A percentile compares a stretch with the other conserved stretches of the same genome.
phyloP scores from a whole-genome alignment of 495 filamentous ascomycete genomes.

The Tirmania nivea region DNA sequence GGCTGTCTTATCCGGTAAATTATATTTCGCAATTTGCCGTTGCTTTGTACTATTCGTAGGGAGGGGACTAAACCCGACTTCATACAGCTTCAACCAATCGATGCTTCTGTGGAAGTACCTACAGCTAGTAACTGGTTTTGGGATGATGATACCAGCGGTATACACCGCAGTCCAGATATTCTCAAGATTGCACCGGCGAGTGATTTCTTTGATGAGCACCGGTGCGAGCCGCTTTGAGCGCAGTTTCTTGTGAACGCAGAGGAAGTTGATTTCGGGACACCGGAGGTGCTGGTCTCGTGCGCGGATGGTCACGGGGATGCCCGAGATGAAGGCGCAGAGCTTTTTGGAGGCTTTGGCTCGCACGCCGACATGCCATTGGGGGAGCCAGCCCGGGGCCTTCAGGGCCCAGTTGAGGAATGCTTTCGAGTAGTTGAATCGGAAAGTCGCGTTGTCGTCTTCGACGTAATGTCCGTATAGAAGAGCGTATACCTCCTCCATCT shows the following conservation, averaged over 20 bases:
- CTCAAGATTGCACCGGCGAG: conserved; percentile 60
- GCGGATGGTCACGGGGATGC: conserved; percentile 60
- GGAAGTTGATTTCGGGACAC: conserved; percentile 87
- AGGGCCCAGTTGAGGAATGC: conserved; percentile 85
- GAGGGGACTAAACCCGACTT: conserved; percentile 72
- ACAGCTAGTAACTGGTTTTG: conserved; percentile 74
- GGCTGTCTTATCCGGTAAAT: conserved; percentile 45
- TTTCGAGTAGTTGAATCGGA: conserved; percentile 81
- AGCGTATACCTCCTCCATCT: conserved; percentile 68
- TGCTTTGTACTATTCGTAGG: conserved; percentile 59
- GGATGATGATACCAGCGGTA: conserved; percentile 74
- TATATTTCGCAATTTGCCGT: conserved; percentile 59
- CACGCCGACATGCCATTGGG: conserved; percentile 90
- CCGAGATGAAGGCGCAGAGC: conserved; percentile 85
- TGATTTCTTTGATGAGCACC: conserved; percentile 91
- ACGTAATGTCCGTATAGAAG: conserved; percentile 83
- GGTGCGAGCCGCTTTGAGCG: conserved; percentile 78
- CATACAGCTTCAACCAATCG: conserved; percentile 87
- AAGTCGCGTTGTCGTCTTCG: conserved; percentile 90
- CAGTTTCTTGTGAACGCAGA: conserved; percentile 94
- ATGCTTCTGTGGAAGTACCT: conserved; percentile 83
- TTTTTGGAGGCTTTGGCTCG: conserved; percentile 54
- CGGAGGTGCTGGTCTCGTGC: conserved; percentile 54
- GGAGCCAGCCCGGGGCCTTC: conserved; percentile 83
- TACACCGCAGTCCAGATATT: conserved; percentile 88